Base-by-base conservation (phyloP, 1,284 basidiomycete species). In the Cutaneotrichosporon sp. region DNA sequence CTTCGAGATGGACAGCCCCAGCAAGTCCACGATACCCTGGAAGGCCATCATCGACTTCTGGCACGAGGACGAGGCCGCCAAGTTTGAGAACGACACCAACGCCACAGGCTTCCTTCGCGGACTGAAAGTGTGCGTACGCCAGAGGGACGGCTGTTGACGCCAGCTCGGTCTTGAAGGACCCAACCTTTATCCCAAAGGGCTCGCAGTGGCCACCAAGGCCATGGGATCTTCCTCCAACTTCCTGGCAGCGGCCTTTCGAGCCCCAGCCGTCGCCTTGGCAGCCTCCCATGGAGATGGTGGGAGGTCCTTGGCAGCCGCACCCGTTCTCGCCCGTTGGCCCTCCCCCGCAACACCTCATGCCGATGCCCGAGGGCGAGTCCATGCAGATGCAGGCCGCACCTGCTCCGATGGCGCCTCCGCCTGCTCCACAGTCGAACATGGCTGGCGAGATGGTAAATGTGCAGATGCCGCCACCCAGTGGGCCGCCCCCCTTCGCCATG, bases 21-120 rank as follows among this genome's bases (percentile, higher is more conserved):
- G 59, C 87, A 89, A 38, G 84, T 84, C 85, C 25, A 54, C 56
- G 25, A 54, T 58, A 1, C 54, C n/a, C 86, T 89, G 67, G 87
- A 87, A 43, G 83, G 87, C 63, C 86, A 89, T 72, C 87, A 84
- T 93, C 55, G 90, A 93, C 75, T 94, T 91, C 76, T 94, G 90
- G 90, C 86, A 87, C 67, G 91, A 93, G 76, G 89, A 91, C 49
- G 91, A 94, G 73, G 91, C 90, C 4, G 83, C 84, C 20, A 79
- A 83, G 22, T 90, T 90, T 2, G 90, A 93, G 72, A 85, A 87
- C 52, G 86, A 68, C 1, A 74, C 72, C 43, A 70, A 64, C 7
- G 56, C 64, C 20, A 53, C 46, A 0, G 64, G 65, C 24, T 34
- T 60, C 16, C 49, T 77, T 22, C 67, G 68, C 31, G 74, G 73